A percentile compares a stretch with the other conserved stretches of the same genome.
Evolutionary conservation across 192 early-diverging fungal genomes (phyloP).

Genomic region (Coemansia sp.): DNA sequence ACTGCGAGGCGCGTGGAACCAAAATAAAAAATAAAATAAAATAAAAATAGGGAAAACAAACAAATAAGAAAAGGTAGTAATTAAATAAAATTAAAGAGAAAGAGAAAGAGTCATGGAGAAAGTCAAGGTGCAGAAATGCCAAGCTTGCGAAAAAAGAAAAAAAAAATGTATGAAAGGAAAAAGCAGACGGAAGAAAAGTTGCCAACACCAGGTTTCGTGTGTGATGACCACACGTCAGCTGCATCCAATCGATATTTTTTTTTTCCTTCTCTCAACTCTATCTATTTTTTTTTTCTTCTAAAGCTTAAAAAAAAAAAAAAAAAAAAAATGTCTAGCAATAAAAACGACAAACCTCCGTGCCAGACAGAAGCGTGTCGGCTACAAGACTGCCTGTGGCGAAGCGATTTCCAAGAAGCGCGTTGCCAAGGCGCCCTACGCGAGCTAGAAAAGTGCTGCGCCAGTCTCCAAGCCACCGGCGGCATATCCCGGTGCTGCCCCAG

Average conservation of each 20-base stretch:
- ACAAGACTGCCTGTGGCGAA: slow-evolving; percentile 49
- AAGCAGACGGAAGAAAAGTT: neutral
- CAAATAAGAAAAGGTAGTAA: slow-evolving; percentile 3
- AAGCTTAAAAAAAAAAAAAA: slow-evolving; percentile 12
- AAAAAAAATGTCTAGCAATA: slow-evolving; percentile 9
- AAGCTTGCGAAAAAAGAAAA: neutral
- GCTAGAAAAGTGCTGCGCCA: slow-evolving; percentile 45
- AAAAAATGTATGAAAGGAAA: neutral
- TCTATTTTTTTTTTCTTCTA: neutral
- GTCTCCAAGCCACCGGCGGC: slow-evolving; percentile 29
- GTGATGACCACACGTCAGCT: neutral
- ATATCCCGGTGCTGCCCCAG: slow-evolving; percentile 47
- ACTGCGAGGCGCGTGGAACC: neutral
- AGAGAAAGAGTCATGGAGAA: slow-evolving; percentile 14
- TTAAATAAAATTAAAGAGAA: neutral
- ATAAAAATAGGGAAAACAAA: neutral
- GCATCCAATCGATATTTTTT: neutral
- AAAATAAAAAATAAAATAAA: neutral
- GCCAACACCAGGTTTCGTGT: neutral
- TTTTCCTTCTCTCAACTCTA: neutral
- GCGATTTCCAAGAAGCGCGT: slow-evolving; percentile 50
- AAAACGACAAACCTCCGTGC: slow-evolving; percentile 36
- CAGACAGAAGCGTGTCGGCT: slow-evolving; percentile 48
- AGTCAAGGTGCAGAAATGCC: neutral
- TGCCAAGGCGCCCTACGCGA: slow-evolving; percentile 33